These are phyloP conservation scores for Scolecobasidium constrictum DNA, from an alignment of 2,329 filamentous ascomycete genomes.

Conservation along the genomic window DNA sequence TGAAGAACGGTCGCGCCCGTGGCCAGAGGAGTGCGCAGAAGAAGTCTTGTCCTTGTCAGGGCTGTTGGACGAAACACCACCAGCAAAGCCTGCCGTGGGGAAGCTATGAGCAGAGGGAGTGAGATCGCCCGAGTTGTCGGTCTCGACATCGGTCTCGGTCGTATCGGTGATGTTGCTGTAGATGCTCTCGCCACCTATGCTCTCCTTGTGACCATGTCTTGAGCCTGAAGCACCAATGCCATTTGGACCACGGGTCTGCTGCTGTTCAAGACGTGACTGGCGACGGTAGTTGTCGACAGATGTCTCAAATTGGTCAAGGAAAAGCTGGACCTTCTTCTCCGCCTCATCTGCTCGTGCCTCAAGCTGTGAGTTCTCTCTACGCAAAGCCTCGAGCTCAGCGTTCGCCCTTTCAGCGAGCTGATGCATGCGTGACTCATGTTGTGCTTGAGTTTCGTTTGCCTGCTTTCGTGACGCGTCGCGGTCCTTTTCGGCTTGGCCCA, in stretches of 20 bases:
- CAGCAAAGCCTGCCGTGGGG: slow-evolving; percentile 3
- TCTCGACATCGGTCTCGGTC: slow-evolving; percentile 5
- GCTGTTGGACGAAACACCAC: background rate
- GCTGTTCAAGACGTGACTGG: slow-evolving; percentile 40
- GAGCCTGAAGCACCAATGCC: slow-evolving; percentile 19
- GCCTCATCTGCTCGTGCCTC: slow-evolving; percentile 81
- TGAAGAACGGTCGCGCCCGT: slow-evolving; percentile 9
- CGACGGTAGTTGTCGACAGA: slow-evolving; percentile 93
- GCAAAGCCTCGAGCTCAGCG: slow-evolving; percentile 67
- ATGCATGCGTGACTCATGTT: slow-evolving; percentile 31
- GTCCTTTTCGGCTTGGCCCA: slow-evolving; percentile 54
- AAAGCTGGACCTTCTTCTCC: slow-evolving; percentile 82
- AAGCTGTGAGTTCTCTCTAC: slow-evolving; percentile 68
- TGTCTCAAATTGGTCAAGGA: slow-evolving; percentile 87
- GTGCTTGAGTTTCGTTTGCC: slow-evolving; percentile 22
- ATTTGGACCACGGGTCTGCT: slow-evolving; percentile 22
- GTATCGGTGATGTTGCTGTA: slow-evolving; percentile 23
- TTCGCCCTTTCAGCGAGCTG: slow-evolving; percentile 43
- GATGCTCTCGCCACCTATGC: slow-evolving; percentile 48
- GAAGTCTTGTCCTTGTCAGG: background rate
- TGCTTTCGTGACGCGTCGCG: slow-evolving; percentile 52
- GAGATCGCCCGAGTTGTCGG: slow-evolving; percentile 38
- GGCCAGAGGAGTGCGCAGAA: background rate
- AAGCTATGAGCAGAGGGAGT: slow-evolving; percentile 14
- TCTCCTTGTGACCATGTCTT: slow-evolving; percentile 46